phyloP scores from a whole-genome alignment of 352 stramenopile species.

The Phytopythium mirpurense region DNA sequence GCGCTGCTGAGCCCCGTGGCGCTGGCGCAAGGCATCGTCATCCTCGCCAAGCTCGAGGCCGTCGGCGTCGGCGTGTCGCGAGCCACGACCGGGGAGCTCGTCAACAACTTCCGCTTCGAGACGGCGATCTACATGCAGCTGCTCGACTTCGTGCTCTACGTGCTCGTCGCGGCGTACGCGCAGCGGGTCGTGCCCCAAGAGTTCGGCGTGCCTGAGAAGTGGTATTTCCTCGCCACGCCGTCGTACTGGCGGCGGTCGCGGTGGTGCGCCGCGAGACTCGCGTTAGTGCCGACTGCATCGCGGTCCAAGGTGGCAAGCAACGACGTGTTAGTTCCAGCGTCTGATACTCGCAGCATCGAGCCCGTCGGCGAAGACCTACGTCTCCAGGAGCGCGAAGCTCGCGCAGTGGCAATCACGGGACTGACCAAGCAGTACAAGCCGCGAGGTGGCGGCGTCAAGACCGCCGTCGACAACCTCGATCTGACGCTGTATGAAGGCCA shows the following conservation, averaged over 20 bases:
- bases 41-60: conserved; percentile 56
- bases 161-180: conserved; percentile 84
- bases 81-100: conserved; percentile 28
- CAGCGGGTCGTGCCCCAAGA: conserved; percentile 91
- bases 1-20: conserved; percentile 70
- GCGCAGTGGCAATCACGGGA: conserved; percentile 49
- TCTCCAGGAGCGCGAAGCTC: conserved; percentile 42
- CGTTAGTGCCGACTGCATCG: neutral
- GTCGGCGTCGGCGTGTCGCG: conserved; percentile 33
- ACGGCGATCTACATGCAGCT: conserved; percentile 79
- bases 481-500: conserved; percentile 91
- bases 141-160: conserved; percentile 88
- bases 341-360: conserved; percentile 15
- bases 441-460: conserved; percentile 47
- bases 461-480: conserved; percentile 84
- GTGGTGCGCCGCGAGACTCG: neutral
- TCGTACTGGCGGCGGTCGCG: conserved; percentile 51
- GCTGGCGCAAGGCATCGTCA: conserved; percentile 61
- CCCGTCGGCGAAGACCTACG: conserved; percentile 28
- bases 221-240: conserved; percentile 85
- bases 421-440: conserved; percentile 79
- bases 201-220: conserved; percentile 85
- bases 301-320: conserved; percentile 11
- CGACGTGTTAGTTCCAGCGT: neutral
- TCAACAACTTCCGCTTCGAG: conserved; percentile 49